Base-by-base conservation (phyloP, 176 grass and related monocot genomes). In the Lolium perenne region DNA sequence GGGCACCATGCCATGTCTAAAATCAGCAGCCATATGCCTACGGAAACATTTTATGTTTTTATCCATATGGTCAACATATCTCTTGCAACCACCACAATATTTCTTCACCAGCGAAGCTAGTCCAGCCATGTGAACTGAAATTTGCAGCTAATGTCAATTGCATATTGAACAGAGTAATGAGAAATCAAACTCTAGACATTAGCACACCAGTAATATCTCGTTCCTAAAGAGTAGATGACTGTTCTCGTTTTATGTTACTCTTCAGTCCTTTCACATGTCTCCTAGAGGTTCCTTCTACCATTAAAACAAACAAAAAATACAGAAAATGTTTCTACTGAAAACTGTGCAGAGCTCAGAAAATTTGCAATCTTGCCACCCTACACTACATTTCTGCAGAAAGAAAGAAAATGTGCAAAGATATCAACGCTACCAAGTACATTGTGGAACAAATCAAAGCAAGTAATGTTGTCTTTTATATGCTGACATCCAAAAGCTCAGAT, bases 1-100 rank as follows among this genome's bases (percentile, higher is more conserved):
- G 16, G 46, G 66, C 22, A 89, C 87, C 74, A 89, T 71, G 38
- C 76, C 62, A 25, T 71, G 74, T 40, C 50, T 77, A 76, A 80
- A 89, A 74, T 80, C 62, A 61, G 73, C 75, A 18, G 6, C 60
- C 87, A 89, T 85, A 22, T 43, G 10, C 53, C 71, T 80, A 38
- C 4, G 14, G 51, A 89, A 89, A 21, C 83, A 29, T 66, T 84
- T 79, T 62, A 60, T 54, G 38, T 80, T 73, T 45, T 77, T 51
- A 78, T 79, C 25, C 53, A 71, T 7, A 80, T 68, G 45, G 20
- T 78, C 63, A 17, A 16, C 14, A 38, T 87, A 59, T 68, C 41
- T 71, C 14, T 66, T 78, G 41, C 23, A 59, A 35, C n/a, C 29
- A 57, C 25, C 62, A 40, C n/a, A 85, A 38, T 29, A 49, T 77